phyloP scores from a whole-genome alignment of 164 flowering plant genomes.

The Vitis rupestris region DNA sequence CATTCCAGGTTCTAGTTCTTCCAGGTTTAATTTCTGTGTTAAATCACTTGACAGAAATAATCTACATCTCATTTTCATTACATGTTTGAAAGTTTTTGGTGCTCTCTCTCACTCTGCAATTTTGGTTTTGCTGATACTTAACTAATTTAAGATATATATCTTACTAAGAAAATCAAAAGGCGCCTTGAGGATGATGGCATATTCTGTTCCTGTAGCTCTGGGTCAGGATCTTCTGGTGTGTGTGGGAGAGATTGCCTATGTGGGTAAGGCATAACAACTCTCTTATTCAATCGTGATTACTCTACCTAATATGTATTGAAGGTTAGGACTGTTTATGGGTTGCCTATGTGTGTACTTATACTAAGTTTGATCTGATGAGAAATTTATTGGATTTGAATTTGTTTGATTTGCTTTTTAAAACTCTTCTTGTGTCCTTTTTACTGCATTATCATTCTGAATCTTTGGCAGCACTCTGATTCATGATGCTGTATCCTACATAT shows the following conservation, averaged over 20 bases:
- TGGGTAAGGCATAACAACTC: slow-evolving; percentile 55
- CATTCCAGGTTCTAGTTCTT: neutral
- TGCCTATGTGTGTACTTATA: too few relatives aligned
- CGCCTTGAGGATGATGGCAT: slow-evolving; percentile 96
- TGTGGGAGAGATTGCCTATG: slow-evolving; percentile 94
- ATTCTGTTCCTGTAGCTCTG: slow-evolving; percentile 79
- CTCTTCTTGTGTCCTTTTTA: too few relatives aligned
- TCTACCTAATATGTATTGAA: neutral
- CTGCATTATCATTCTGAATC: too few relatives aligned
- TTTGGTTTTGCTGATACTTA: slow-evolving; percentile 19
- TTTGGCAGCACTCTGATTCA: too few relatives aligned
- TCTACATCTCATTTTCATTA: too few relatives aligned
- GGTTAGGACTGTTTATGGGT: too few relatives aligned
- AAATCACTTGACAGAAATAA: neutral
- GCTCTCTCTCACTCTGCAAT: neutral
- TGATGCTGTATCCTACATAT: too few relatives aligned
- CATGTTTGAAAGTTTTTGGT: neutral
- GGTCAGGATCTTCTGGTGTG: slow-evolving; percentile 53
- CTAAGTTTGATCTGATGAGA: too few relatives aligned
- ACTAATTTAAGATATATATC: slow-evolving; percentile 73
- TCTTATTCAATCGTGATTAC: neutral
- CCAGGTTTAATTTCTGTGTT: neutral
- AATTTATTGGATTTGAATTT: too few relatives aligned
- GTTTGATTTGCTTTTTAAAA: too few relatives aligned
- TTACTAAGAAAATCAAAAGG: slow-evolving; percentile 68